Base-by-base conservation (phyloP, 2,329 filamentous ascomycete species). In the Hymenoscyphus salicellus region DNA sequence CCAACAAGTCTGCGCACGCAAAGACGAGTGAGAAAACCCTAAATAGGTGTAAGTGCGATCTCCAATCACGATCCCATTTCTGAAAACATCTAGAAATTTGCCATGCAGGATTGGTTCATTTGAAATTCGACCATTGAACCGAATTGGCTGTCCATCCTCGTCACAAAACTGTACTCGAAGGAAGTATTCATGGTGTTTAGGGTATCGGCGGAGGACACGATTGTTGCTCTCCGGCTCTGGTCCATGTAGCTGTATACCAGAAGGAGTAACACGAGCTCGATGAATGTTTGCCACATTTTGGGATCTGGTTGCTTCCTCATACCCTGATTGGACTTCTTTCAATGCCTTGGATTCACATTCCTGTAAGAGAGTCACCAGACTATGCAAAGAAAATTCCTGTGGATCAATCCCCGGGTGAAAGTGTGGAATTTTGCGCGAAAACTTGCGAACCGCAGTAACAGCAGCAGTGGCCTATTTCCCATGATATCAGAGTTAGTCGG, bases 21-120 rank as follows among this genome's bases (percentile, higher is more conserved):
- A 80, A 0, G 90, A 93, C 0, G 90, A 94, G 74, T 93, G 89
- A 0, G 90, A 93, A 75, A 93, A 94, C 0, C 91, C 91, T 0
- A 94, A 79, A 71, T 93, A 94, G 0, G 77, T 76, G 71, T 86
- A 92, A 0, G 76, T 72, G 14, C 86, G 80, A 0, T 86, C 89
- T 2, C 84, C 89, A 61, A 94, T 84, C 0, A 77, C 72, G 32
- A 96, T 84, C 0, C 87, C 87, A 0, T 80, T 72, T 2, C 78
- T 74, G 8, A 95, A 79, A 0, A 92, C 77, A 0, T 73, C 67
- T 61, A 84, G 83, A 75, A 93, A 93, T 0, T 88, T 84, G 0
- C 74, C 70, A 66, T 86, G 84, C 58, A 78, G 81, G 8, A 92
- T 80, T 0, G 68, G 84, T 77, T 1, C 81, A 82, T 4, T 83